Conservation (phyloP, 495 filamentous ascomycete species). For the Amphirosellinia nigrospora region DNA sequence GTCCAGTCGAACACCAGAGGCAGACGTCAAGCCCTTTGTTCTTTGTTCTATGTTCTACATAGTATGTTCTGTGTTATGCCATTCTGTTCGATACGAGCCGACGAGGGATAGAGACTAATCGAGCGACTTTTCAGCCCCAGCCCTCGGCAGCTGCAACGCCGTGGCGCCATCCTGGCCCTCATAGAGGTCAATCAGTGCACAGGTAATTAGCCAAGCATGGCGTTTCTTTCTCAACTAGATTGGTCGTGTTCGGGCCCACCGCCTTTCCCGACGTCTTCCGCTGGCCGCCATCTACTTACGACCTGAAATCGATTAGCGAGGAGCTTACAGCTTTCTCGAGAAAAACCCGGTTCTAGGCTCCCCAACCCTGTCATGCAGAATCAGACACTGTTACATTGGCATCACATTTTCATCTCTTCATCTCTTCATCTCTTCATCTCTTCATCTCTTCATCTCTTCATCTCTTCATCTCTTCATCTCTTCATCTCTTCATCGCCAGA, state of each 20-base stretch:
- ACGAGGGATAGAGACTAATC: not conserved
- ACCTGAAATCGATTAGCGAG: conserved; percentile 17
- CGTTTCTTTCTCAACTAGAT: not conserved
- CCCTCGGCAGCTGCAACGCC: not conserved
- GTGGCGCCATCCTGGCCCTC: not conserved
- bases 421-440: too few relatives aligned
- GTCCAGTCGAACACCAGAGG: not conserved
- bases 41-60: too few relatives aligned
- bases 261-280: conserved; percentile 6
- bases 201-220: not conserved
- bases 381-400: not conserved
- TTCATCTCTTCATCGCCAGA: too few relatives aligned
- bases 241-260: not conserved
- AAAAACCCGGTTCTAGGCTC: conserved; percentile 17
- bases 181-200: too few relatives aligned
- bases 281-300: not conserved
- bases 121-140: conserved; percentile 19
- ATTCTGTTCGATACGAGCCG: too few relatives aligned
- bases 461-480: too few relatives aligned
- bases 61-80: too few relatives aligned
- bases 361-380: conserved; percentile 9
- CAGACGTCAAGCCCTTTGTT: conserved; percentile 15
- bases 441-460: too few relatives aligned
- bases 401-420: too few relatives aligned
- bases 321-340: conserved; percentile 5